Evolutionary conservation across 2,329 filamentous ascomycete species (phyloP).

Genomic region (Diplodia corticola): DNA sequence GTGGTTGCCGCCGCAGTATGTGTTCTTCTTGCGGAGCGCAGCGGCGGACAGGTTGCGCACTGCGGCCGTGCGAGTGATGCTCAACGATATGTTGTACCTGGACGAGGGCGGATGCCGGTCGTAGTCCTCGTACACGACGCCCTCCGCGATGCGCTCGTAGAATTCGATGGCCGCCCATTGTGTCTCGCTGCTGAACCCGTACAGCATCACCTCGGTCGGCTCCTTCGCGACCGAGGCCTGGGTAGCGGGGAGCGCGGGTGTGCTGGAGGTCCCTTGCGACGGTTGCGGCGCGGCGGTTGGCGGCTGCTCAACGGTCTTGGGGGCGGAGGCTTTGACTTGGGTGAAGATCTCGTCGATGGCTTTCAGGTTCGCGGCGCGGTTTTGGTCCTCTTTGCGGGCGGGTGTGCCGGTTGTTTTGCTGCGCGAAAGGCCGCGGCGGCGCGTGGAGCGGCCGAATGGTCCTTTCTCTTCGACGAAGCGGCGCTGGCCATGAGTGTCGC

Average conservation of each 20-base stretch:
- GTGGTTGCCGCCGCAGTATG: constrained; percentile 78
- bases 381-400: constrained; percentile 58
- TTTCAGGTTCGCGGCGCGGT: constrained; percentile 45
- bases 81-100: constrained; percentile 71
- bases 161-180: constrained; percentile 85
- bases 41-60: constrained; percentile 67
- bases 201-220: constrained; percentile 78
- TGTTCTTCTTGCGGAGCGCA: constrained; percentile 77
- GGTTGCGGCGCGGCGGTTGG: constrained; percentile 18
- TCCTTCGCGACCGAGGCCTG: constrained; percentile 49
- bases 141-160: constrained; percentile 79
- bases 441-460: constrained; percentile 58
- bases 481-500: constrained; percentile 49
- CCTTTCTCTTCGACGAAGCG: constrained; percentile 61
- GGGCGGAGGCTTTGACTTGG: constrained; percentile 30
- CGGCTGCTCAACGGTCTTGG: constrained; percentile 5
- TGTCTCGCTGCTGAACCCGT: constrained; percentile 70
- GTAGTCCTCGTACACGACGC: constrained; percentile 90
- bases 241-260: constrained; percentile 37
- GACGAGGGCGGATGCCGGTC: constrained; percentile 76
- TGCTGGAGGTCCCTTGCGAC: constrained; percentile 34
- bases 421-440: constrained; percentile 49
- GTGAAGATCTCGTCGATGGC: constrained; percentile 51
- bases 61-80: constrained; percentile 70
- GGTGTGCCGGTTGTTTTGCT: constrained; percentile 59